Evolutionary conservation across 306 rosid species (phyloP).

Genomic region (Hippophae tibetana): DNA sequence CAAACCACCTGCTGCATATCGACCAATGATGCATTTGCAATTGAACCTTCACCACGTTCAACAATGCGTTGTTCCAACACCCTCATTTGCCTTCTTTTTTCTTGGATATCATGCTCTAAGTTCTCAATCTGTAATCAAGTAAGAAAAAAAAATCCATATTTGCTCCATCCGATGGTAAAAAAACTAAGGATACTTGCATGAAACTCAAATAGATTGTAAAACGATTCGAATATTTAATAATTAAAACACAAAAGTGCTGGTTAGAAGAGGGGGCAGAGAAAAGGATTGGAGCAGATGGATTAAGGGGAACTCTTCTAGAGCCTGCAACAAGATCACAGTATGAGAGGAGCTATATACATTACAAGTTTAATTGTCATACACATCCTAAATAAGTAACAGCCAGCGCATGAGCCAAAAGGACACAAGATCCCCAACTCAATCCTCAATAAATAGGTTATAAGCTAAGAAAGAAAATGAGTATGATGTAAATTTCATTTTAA

Average conservation of each 20-base stretch:
- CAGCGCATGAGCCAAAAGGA: neutral
- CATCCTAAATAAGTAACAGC: neutral
- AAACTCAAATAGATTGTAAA: neutral
- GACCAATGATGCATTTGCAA: conserved; percentile 65
- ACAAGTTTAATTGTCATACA: no score
- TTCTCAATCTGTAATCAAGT: conserved; percentile 50
- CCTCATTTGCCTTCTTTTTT: conserved; percentile 85
- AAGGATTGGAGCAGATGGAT: neutral
- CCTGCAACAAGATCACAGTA: no score
- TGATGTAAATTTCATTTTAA: no score
- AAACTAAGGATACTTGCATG: neutral
- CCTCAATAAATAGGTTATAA: no score
- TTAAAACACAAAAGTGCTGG: neutral
- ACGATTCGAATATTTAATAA: neutral
- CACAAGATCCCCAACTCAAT: no score
- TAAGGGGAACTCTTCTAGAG: no score
- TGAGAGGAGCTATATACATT: no score
- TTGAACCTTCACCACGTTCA: conserved; percentile 74
- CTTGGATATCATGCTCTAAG: conserved; percentile 85
- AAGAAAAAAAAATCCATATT: conserved; percentile 15
- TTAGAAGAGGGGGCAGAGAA: neutral
- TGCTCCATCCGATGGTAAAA: neutral
- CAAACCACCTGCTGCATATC: conserved; percentile 92
- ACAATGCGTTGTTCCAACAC: conserved; percentile 66
- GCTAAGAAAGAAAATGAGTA: no score